phyloP scores from a whole-genome alignment of 2,329 filamentous ascomycete species.

The Pleochaeta shiraiana region DNA sequence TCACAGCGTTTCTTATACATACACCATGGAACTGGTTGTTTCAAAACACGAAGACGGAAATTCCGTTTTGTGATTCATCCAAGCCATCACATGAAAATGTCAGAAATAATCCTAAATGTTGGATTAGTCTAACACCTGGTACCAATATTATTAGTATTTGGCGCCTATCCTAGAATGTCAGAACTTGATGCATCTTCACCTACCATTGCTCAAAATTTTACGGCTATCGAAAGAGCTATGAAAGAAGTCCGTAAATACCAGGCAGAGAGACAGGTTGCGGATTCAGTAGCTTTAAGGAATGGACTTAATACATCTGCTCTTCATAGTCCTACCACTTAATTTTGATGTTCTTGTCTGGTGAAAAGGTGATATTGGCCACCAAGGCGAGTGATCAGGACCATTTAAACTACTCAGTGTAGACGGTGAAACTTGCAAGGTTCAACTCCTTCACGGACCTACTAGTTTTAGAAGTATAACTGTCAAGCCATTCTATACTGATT shows the following conservation, averaged over 20 bases:
- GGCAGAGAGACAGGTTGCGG: slow-evolving; percentile 1
- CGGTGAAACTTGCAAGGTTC: neutral
- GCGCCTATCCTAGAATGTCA: slow-evolving; percentile 1
- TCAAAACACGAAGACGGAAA: no score
- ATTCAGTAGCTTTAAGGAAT: slow-evolving; percentile 4
- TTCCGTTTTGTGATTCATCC: no score
- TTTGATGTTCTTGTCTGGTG: slow-evolving; percentile 4
- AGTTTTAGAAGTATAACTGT: neutral
- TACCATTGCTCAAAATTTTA: slow-evolving; percentile 2
- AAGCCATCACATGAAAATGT: no score
- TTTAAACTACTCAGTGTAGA: slow-evolving; percentile 2
- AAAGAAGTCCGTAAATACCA: slow-evolving; percentile 6
- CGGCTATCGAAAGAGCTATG: slow-evolving; percentile 6
- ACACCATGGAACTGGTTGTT: no score
- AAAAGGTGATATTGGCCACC: neutral
- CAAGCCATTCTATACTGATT: neutral
- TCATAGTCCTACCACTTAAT: slow-evolving; percentile 4
- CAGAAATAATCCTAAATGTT: no score
- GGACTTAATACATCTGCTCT: slow-evolving; percentile 1
- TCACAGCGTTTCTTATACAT: no score
- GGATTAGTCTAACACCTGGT: no score
- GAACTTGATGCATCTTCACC: neutral
- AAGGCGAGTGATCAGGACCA: neutral
- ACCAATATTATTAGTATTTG: neutral
- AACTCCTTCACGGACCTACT: slow-evolving; percentile 3